Conservation (phyloP, 164 flowering plant species). For the Vitis rotundifolia region DNA sequence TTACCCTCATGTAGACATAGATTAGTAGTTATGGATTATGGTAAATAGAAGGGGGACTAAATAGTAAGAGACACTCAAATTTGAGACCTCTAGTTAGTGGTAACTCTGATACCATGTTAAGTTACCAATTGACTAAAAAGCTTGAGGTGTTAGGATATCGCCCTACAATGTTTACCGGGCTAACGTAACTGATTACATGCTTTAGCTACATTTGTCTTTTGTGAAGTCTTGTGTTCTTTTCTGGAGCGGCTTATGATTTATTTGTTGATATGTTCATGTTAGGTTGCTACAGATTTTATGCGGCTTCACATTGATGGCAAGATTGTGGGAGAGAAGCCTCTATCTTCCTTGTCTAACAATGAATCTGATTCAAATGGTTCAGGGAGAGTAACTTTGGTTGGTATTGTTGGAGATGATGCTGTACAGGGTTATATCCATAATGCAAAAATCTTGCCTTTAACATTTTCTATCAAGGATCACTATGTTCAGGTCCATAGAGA, state of each 20-base stretch:
- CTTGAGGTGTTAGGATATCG: no score
- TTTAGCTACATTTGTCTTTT: not conserved
- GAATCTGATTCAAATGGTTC: slow-evolving; percentile 22
- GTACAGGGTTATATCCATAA: slow-evolving; percentile 60
- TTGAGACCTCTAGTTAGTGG: no score
- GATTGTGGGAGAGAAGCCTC: slow-evolving; percentile 55
- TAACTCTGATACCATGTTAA: no score
- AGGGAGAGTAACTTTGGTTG: slow-evolving; percentile 35
- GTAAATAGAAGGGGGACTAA: no score
- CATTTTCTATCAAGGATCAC: slow-evolving; percentile 47
- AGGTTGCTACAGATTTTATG: slow-evolving; percentile 50
- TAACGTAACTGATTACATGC: no score
- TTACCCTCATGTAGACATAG: no score
- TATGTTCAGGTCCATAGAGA: slow-evolving; percentile 43
- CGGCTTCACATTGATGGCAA: slow-evolving; percentile 68
- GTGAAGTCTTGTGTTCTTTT: not conserved
- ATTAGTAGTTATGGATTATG: no score
- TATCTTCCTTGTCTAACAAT: slow-evolving; percentile 29
- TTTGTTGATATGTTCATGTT: not conserved
- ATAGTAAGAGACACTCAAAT: no score
- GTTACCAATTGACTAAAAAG: no score
- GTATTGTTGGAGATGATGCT: slow-evolving; percentile 32
- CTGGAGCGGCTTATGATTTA: not conserved
- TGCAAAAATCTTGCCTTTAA: slow-evolving; percentile 33
- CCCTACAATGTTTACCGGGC: no score